Evolutionary conservation across 176 grass and related monocot genomes (phyloP).

Genomic region (Themeda triandra): DNA sequence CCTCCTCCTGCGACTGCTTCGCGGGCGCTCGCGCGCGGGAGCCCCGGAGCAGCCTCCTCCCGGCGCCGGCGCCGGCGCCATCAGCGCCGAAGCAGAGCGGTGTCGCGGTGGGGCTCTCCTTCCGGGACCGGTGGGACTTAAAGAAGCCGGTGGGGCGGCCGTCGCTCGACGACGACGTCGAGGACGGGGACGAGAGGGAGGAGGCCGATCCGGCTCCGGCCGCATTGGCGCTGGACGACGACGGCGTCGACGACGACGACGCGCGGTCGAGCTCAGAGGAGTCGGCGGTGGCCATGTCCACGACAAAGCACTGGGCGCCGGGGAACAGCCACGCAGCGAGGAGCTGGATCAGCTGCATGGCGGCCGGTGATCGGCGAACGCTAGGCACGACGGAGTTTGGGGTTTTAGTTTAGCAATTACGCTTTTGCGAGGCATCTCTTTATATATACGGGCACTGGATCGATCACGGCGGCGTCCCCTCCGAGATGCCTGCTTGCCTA

Average conservation of each 20-base stretch:
- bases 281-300: neutral
- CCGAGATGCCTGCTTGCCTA: neutral
- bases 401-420: neutral
- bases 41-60: neutral
- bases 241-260: neutral
- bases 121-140: neutral
- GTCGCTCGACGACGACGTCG: neutral
- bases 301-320: neutral
- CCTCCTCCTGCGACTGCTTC: neutral
- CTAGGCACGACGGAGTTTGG: neutral
- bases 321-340: slow-evolving; percentile 27
- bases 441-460: neutral
- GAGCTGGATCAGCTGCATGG: slow-evolving; percentile 20
- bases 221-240: neutral
- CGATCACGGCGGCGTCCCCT: neutral
- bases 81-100: slow-evolving; percentile 3
- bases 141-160: neutral
- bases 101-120: neutral
- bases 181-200: neutral
- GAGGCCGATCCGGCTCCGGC: neutral
- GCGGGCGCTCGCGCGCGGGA: neutral
- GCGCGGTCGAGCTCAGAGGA: neutral
- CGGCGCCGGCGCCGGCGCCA: neutral
- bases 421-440: neutral
- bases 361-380: neutral